Evolutionary conservation across 495 filamentous ascomycete species (phyloP).

Genomic region (Daldinia concentrica): DNA sequence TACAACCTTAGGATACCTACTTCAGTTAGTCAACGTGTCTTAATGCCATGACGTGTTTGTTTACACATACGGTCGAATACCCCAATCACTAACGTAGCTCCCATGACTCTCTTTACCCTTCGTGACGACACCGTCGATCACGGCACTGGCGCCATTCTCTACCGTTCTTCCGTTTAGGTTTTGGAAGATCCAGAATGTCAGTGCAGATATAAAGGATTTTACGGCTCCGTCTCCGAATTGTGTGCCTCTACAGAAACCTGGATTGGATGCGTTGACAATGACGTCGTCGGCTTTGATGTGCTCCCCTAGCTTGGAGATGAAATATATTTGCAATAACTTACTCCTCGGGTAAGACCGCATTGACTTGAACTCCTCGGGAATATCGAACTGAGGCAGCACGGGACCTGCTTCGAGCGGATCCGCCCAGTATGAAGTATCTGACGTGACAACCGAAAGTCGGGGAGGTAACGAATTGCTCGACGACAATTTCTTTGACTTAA

Average conservation of each 20-base stretch:
- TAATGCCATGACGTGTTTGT: neutral
- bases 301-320: slow-evolving; percentile 53
- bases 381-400: slow-evolving; percentile 51
- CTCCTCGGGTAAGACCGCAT: slow-evolving; percentile 47
- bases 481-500: slow-evolving; percentile 49
- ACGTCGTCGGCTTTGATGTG: slow-evolving; percentile 53
- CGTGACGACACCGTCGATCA: slow-evolving; percentile 51
- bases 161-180: slow-evolving; percentile 44
- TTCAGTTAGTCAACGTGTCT: neutral
- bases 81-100: slow-evolving; percentile 55
- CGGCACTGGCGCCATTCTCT: slow-evolving; percentile 48
- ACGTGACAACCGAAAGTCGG: slow-evolving; percentile 53
- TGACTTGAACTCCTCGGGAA: slow-evolving; percentile 35
- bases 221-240: slow-evolving; percentile 42
- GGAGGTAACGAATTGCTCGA: slow-evolving; percentile 35
- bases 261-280: slow-evolving; percentile 59
- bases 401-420: slow-evolving; percentile 48
- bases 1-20: slow-evolving; percentile 31
- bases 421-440: slow-evolving; percentile 48
- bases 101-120: slow-evolving; percentile 59
- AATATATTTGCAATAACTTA: slow-evolving; percentile 54
- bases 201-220: slow-evolving; percentile 5
- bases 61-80: slow-evolving; percentile 50
- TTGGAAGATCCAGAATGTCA: slow-evolving; percentile 39
- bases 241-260: slow-evolving; percentile 54